phyloP scores from a whole-genome alignment of 176 grass and related monocot genomes.

The Themeda triandra region DNA sequence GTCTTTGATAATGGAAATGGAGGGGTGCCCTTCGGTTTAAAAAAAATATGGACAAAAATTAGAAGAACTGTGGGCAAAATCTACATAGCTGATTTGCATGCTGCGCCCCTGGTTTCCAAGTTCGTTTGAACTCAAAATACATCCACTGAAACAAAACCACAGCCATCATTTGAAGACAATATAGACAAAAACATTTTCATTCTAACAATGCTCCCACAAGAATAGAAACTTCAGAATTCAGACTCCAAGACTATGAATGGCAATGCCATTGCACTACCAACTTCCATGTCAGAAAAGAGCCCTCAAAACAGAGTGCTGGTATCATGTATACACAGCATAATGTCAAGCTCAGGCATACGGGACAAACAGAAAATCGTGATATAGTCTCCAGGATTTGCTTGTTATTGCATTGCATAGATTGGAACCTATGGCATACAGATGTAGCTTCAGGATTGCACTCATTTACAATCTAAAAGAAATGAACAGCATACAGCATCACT shows the following conservation, averaged over 20 bases:
- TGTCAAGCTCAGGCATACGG: too few species aligned
- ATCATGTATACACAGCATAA: background rate
- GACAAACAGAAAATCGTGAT: background rate
- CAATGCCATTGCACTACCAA: background rate
- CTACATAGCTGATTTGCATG: too few species aligned
- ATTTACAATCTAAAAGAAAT: background rate
- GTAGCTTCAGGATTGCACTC: background rate
- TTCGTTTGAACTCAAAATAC: background rate
- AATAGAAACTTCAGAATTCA: background rate
- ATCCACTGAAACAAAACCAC: background rate
- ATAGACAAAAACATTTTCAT: background rate
- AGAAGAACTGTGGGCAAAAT: too few species aligned
- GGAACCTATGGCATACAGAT: background rate
- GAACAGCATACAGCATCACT: background rate
- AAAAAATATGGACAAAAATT: too few species aligned
- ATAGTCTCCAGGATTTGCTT: background rate
- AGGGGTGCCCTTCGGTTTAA: too few species aligned
- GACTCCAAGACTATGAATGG: background rate
- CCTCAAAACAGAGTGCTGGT: background rate
- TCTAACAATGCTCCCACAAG: background rate
- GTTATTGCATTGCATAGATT: background rate
- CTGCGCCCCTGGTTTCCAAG: background rate
- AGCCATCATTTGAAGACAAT: background rate
- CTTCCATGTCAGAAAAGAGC: background rate
- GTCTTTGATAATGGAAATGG: too few species aligned